A percentile compares a stretch with the other conserved stretches of the same genome.
Evolutionary conservation across 805 yeast genomes (phyloP).

Genomic region (Candida ipomoeae): DNA sequence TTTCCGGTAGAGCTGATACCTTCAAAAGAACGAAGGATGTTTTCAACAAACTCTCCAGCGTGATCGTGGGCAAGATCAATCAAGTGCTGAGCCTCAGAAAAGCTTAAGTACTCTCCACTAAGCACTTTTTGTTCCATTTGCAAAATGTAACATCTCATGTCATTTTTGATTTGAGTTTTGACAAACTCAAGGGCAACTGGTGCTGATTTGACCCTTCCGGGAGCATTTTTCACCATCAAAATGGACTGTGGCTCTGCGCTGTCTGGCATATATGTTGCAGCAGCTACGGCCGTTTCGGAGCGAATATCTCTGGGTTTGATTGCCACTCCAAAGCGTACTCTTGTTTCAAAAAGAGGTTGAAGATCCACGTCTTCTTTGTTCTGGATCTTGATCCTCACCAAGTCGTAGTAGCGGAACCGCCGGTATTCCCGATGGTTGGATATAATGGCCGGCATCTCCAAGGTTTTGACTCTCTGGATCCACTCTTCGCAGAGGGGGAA

Average conservation of each 20-base stretch:
- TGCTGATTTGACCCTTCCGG: not conserved
- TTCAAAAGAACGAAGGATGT: slow-evolving; percentile 10
- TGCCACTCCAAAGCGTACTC: not conserved
- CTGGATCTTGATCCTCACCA: slow-evolving; percentile 5
- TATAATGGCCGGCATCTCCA: slow-evolving; percentile 3
- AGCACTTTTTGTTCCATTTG: not conserved
- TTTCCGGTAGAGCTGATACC: slow-evolving; percentile 9
- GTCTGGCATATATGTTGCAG: not conserved
- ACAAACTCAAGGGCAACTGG: not conserved
- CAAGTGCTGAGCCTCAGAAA: slow-evolving; percentile 1
- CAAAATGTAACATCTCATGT: not conserved
- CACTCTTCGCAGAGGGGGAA: slow-evolving; percentile 2
- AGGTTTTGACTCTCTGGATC: not conserved
- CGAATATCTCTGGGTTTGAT: not conserved
- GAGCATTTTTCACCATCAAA: not conserved
- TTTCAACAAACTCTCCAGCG: slow-evolving; percentile 6
- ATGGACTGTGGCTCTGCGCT: not conserved
- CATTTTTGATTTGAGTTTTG: not conserved
- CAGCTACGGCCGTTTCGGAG: not conserved
- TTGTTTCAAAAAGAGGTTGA: not conserved
- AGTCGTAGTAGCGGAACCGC: slow-evolving; percentile 13
- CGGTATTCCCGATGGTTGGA: slow-evolving; percentile 10
- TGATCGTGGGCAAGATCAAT: slow-evolving; percentile 5
- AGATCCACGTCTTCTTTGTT: not conserved
- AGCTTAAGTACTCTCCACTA: not conserved